These are phyloP conservation scores for Podila minutissima DNA, from an alignment of 192 early-diverging fungal genomes.

Conservation along the genomic window DNA sequence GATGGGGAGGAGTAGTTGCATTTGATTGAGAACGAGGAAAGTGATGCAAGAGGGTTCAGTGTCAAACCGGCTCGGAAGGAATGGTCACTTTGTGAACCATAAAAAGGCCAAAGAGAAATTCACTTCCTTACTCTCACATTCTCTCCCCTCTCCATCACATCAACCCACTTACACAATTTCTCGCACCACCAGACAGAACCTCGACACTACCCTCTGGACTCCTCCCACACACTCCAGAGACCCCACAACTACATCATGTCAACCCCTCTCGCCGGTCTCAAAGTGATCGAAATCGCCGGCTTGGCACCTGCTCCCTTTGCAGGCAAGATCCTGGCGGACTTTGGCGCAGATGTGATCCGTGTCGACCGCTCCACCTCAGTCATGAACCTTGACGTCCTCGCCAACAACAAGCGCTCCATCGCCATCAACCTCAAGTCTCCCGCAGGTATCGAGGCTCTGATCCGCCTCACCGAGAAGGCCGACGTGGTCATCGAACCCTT, in stretches of 20 bases:
- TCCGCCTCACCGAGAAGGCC: conserved; percentile 53
- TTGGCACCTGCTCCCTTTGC: conserved; percentile 75
- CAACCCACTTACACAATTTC: too few species aligned
- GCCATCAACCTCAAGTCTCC: conserved; percentile 67
- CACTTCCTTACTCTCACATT: too few species aligned
- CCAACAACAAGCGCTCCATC: conserved; percentile 70
- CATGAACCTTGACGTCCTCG: conserved; percentile 57
- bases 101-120: too few species aligned
- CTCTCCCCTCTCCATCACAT: too few species aligned
- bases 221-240: too few species aligned
- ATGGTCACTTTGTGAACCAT: too few species aligned
- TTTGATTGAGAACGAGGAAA: too few species aligned
- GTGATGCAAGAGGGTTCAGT: too few species aligned
- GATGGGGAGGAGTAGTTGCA: too few species aligned
- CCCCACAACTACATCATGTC: conserved; percentile 4
- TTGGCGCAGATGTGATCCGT: conserved; percentile 74
- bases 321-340: conserved; percentile 73
- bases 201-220: too few species aligned
- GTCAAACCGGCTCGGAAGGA: too few species aligned
- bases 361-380: conserved; percentile 58
- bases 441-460: conserved; percentile 54
- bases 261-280: conserved; percentile 56
- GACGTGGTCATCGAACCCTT: conserved; percentile 77
- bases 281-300: conserved; percentile 74
- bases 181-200: too few species aligned